Percentiles rank a stretch among this genome's conserved stretches.
Evolutionary conservation across 2,329 filamentous ascomycete species (phyloP).

Genomic region (Chrysoporthe cubensis): DNA sequence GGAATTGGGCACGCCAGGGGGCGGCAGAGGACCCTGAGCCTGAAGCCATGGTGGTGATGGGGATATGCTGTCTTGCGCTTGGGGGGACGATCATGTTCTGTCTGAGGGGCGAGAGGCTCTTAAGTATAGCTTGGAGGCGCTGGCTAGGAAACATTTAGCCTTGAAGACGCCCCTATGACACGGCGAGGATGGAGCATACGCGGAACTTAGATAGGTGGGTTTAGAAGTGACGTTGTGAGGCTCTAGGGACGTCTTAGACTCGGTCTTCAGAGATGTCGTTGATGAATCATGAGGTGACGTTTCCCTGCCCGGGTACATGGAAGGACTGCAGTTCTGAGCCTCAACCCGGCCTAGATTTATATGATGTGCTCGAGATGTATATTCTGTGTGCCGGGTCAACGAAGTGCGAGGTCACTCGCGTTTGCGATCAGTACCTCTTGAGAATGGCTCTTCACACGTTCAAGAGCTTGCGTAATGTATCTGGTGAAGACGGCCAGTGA

Average conservation of each 20-base stretch:
- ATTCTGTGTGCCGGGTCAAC: no score
- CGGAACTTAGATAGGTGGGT: not conserved
- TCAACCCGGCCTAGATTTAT: not conserved
- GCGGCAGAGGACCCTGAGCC: slow-evolving; percentile 39
- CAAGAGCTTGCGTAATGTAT: not conserved
- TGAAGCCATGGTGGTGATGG: slow-evolving; percentile 33
- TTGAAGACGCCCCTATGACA: not conserved
- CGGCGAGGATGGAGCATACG: not conserved
- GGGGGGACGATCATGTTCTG: slow-evolving; percentile 8
- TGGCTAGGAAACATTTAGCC: slow-evolving; percentile 18
- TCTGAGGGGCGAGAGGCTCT: slow-evolving; percentile 12
- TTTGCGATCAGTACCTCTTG: no score
- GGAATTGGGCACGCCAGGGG: slow-evolving; percentile 58
- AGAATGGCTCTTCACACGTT: not conserved
- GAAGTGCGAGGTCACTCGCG: no score
- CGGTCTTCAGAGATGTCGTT: not conserved
- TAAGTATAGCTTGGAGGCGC: slow-evolving; percentile 16
- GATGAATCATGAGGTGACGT: slow-evolving; percentile 19
- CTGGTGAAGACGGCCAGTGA: not conserved
- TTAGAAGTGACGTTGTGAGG: slow-evolving; percentile 10
- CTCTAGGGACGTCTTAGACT: slow-evolving; percentile 3
- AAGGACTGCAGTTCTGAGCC: not conserved
- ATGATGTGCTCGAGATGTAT: not conserved
- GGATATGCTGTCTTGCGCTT: slow-evolving; percentile 24
- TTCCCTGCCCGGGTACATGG: not conserved